A percentile compares a stretch with the other conserved stretches of the same genome.
Conservation (phyloP, 2,329 filamentous ascomycete genomes). For the Aspergillus ruber region DNA sequence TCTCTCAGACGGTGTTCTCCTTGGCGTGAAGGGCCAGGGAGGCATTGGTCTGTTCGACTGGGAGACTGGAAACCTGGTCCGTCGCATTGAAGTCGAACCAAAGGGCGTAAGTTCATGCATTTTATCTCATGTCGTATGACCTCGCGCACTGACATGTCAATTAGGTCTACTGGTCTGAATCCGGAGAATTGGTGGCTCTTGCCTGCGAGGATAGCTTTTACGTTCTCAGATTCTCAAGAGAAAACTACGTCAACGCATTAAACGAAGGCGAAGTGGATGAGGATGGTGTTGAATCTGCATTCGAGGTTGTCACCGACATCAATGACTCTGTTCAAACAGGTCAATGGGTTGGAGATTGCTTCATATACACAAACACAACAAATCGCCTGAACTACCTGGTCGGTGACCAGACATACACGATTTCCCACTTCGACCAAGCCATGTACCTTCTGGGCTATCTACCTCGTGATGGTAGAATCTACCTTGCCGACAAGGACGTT, state of each 20-base stretch:
- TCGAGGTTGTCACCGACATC: constrained; percentile 93
- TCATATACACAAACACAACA: constrained; percentile 96
- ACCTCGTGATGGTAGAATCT: constrained; percentile 88
- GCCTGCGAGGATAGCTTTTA: constrained; percentile 96
- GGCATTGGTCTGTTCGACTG: constrained; percentile 96
- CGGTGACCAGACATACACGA: constrained; percentile 94
- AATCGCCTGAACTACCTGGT: constrained; percentile 97
- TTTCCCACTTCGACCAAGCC: constrained; percentile 91
- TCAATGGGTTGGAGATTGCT: constrained; percentile 97
- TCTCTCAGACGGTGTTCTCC: constrained; percentile 76
- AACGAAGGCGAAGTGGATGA: constrained; percentile 77
- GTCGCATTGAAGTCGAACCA: constrained; percentile 78
- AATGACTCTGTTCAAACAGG: constrained; percentile 89
- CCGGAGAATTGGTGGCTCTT: constrained; percentile 83
- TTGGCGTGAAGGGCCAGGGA: constrained; percentile 91
- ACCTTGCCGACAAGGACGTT: constrained; percentile 93
- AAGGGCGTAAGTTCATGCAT: constrained; percentile 44
- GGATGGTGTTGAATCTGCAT: constrained; percentile 90
- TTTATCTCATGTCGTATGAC: neutral
- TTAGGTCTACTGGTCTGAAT: constrained; percentile 96
- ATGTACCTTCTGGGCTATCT: constrained; percentile 96
- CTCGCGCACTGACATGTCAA: constrained; percentile 9
- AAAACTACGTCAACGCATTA: constrained; percentile 76
- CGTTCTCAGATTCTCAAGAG: constrained; percentile 82
- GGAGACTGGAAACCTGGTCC: constrained; percentile 79